Evolutionary conservation across 2,329 filamentous ascomycete genomes (phyloP), one percentile per base, ranked within the genome.

Genomic region (Thelonectria discophora): DNA sequence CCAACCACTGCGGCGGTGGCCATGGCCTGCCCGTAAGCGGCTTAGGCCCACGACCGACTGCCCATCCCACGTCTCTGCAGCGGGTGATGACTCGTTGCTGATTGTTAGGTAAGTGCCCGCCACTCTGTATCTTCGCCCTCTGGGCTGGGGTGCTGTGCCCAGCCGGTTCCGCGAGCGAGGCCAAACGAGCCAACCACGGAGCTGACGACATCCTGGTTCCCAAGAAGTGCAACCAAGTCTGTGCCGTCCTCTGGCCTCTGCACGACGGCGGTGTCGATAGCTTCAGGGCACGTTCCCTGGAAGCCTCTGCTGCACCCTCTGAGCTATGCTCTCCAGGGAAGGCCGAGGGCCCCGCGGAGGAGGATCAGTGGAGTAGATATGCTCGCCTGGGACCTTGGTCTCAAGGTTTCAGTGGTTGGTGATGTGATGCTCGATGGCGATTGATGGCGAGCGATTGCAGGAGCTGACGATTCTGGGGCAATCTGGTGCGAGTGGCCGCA

Each of bases 81-180:
- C 50, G 45, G 46, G 57, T 55, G 57, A 62, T 63, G 66, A 67
- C 58, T 67, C 59, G 66, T 66, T 58, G 58, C 48, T 47, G 65
- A 65, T 69, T 46, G 59, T 62, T 67, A 64, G 63, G 66, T 68
- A 60, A 61, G 60, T 65, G 55, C 47, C 48, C 58, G 62, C 58
- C 51, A 64, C 32, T 39, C 21, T 27, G 34, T 59, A 60, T 60
- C 49, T 58, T 27, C 62, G 37, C 57, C 32, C 21, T 47, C 52
- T 58, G 34, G 30, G 61, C 65, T 65, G 64, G 69, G 67, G 27
- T 30, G 27, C 62, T 72, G 65, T 64, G 46, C 51, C 55, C 43
- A 71, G 67, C 70, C 68, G 70, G 69, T 71, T 72, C 69, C 70
- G 68, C 70, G 69, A 71, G 68, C 70, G 69, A 71, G 55, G 58